These are phyloP conservation scores for Solanum medicagineum DNA, from an alignment of 257 asterid species.

Conservation along the genomic window DNA sequence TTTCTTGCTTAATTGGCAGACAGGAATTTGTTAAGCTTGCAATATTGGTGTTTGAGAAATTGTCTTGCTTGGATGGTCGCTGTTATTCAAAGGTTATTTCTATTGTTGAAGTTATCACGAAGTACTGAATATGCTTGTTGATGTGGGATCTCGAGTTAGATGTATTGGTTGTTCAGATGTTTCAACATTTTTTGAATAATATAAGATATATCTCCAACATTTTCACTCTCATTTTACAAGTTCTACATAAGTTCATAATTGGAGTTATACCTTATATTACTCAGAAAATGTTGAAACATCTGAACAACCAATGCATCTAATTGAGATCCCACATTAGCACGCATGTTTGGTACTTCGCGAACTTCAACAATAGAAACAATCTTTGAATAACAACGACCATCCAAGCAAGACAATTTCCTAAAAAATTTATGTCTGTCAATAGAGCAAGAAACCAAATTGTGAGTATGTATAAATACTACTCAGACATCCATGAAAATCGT, in stretches of 20 bases:
- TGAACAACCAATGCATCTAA: constrained; percentile 1
- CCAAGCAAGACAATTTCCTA: background rate
- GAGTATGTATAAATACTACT: background rate
- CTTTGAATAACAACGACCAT: constrained; percentile 7
- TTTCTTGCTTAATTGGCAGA: background rate
- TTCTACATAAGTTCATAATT: background rate
- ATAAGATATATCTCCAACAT: background rate
- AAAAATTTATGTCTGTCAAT: constrained; percentile 3
- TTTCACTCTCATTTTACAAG: too few relatives aligned
- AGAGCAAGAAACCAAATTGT: background rate
- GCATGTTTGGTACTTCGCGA: background rate
- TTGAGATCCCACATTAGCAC: constrained; percentile 5
- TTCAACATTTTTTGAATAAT: background rate
- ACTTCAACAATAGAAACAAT: background rate
- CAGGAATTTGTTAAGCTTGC: constrained; percentile 7
- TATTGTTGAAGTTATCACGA: background rate
- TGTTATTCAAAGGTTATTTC: constrained; percentile 6
- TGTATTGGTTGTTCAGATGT: constrained; percentile 1
- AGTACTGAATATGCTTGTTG: background rate
- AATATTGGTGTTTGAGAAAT: background rate
- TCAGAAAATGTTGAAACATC: constrained; percentile 3
- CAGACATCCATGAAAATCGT: background rate
- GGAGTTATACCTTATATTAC: background rate
- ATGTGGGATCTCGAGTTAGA: constrained; percentile 8
- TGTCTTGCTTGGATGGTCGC: background rate